A percentile compares a stretch with the other conserved stretches of the same genome.
phyloP scores from a whole-genome alignment of 176 grass and related monocot genomes.

The Rhynchospora breviuscula region DNA sequence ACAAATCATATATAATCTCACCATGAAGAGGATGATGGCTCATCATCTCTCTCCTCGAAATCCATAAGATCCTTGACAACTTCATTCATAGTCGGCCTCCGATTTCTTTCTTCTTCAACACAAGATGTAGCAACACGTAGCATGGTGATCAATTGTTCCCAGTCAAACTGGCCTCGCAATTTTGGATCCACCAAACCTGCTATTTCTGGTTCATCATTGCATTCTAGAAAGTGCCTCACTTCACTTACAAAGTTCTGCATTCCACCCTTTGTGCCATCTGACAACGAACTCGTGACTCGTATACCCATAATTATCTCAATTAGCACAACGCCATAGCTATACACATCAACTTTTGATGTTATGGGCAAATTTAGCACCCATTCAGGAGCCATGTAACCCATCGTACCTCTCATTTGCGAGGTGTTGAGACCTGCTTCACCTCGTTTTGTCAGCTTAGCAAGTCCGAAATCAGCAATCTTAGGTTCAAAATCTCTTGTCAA shows the following conservation, averaged over 20 bases:
- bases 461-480: constrained; percentile 69
- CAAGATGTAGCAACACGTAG: constrained; percentile 34
- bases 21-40: constrained; percentile 35
- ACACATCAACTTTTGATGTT: constrained; percentile 54
- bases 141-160: constrained; percentile 32
- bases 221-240: constrained; percentile 25
- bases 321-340: constrained; percentile 51
- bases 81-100: constrained; percentile 52
- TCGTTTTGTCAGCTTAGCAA: constrained; percentile 59
- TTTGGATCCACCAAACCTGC: constrained; percentile 37
- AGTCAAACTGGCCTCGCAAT: constrained; percentile 34
- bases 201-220: constrained; percentile 25
- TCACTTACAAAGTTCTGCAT: constrained; percentile 27
- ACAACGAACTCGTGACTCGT: constrained; percentile 36
- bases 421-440: constrained; percentile 25
- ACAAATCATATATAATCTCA: background rate
- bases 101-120: constrained; percentile 45
- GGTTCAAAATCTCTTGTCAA: constrained; percentile 57
- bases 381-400: constrained; percentile 71
- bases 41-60: constrained; percentile 41
- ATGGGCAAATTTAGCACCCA: constrained; percentile 43
- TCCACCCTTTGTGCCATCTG: constrained; percentile 9
- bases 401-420: constrained; percentile 56
- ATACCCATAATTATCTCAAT: constrained; percentile 50
- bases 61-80: constrained; percentile 39